Evolutionary conservation across 768 basidiomycete species (phyloP).

Genomic region (Galerina marginata): DNA sequence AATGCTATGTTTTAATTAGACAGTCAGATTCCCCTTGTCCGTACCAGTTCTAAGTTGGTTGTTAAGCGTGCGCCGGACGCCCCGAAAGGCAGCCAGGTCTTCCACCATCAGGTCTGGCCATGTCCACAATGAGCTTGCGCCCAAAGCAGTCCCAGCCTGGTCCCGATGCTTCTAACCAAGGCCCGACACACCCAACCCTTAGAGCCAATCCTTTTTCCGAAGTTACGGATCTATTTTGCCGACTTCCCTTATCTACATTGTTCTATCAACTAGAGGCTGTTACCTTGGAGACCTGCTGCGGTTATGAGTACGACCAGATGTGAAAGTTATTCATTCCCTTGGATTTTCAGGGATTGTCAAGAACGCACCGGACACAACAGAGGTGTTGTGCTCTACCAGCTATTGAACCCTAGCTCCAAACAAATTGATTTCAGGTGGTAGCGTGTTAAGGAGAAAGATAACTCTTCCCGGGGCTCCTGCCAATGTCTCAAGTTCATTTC

Average conservation of each 20-base stretch:
- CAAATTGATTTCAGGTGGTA: slow-evolving; percentile 76
- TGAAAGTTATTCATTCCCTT: slow-evolving; percentile 74
- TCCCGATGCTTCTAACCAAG: slow-evolving; percentile 37
- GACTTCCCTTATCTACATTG: slow-evolving; percentile 78
- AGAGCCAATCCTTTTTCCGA: slow-evolving; percentile 57
- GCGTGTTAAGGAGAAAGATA: slow-evolving; percentile 80
- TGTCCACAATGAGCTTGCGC: slow-evolving; percentile 36
- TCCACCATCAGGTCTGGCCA: slow-evolving; percentile 33
- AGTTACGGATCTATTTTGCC: slow-evolving; percentile 54
- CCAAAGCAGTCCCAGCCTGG: slow-evolving; percentile 37
- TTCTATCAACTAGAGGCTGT: slow-evolving; percentile 83
- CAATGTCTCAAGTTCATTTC: slow-evolving; percentile 69
- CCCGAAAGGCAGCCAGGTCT: slow-evolving; percentile 28
- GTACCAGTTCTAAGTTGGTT: slow-evolving; percentile 44
- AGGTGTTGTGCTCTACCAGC: slow-evolving; percentile 74
- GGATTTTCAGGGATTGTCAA: slow-evolving; percentile 76
- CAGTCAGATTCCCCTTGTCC: slow-evolving; percentile 85
- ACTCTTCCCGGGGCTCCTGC: slow-evolving; percentile 78
- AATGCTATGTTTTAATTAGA: slow-evolving; percentile 88
- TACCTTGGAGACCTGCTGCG: slow-evolving; percentile 83
- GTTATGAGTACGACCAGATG: slow-evolving; percentile 79
- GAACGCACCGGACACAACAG: slow-evolving; percentile 75
- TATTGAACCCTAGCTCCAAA: slow-evolving; percentile 77
- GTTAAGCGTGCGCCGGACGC: slow-evolving; percentile 26
- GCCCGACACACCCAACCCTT: slow-evolving; percentile 43